phyloP scores from a whole-genome alignment of 768 basidiomycete genomes.

The Pulveroboletus sp. region DNA sequence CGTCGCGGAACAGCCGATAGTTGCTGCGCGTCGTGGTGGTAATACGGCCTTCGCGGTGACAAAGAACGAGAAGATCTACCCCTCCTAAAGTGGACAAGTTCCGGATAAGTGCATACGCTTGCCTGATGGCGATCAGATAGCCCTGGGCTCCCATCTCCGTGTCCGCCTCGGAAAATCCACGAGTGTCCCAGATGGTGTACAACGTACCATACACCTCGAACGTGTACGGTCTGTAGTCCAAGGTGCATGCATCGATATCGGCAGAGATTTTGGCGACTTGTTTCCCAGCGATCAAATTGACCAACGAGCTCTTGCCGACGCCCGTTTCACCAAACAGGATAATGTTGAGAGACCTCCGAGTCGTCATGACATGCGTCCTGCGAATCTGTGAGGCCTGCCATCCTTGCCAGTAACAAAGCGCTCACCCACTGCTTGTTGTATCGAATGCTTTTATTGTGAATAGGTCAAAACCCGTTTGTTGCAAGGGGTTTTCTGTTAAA shows the following conservation, averaged over 20 bases:
- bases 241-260: not conserved
- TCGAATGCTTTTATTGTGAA: not conserved
- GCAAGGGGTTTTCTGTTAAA: no score
- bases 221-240: not conserved
- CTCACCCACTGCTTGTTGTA: not conserved
- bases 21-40: not conserved
- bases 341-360: constrained; percentile 1
- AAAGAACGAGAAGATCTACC: constrained; percentile 3
- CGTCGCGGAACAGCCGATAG: constrained; percentile 4
- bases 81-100: not conserved
- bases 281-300: constrained; percentile 1
- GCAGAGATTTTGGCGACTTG: not conserved
- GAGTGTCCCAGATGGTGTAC: constrained; percentile 5
- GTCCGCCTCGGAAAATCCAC: not conserved
- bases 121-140: not conserved
- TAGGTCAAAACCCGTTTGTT: no score
- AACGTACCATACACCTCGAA: not conserved
- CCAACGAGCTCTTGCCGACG: not conserved
- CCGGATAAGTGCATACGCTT: not conserved
- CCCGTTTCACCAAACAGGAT: no score
- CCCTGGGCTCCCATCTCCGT: not conserved
- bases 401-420: not conserved
- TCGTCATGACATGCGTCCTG: not conserved
- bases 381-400: not conserved
- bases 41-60: not conserved